phyloP scores from a whole-genome alignment of 2,329 filamentous ascomycete species.

The Metarhizium sp. region DNA sequence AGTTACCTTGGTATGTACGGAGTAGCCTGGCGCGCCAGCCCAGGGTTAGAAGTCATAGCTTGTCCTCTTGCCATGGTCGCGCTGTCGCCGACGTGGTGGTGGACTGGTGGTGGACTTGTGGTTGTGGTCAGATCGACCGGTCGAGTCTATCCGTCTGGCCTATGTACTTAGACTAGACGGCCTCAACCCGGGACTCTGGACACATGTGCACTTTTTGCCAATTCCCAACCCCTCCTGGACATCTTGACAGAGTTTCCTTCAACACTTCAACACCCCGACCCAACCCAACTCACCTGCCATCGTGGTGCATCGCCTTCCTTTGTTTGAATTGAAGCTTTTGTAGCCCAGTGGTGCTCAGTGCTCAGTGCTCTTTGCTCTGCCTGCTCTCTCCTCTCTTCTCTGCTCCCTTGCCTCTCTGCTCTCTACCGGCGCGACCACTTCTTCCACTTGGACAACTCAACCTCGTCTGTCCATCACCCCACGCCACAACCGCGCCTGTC shows the following conservation, averaged over 20 bases:
- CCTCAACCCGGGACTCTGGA: not conserved
- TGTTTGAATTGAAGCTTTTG: not conserved
- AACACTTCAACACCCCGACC: not conserved
- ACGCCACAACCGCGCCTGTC: not conserved
- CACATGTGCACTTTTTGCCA: not conserved
- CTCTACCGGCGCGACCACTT: not conserved
- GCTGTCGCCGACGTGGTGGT: too few species aligned
- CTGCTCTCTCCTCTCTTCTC: not conserved
- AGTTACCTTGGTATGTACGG: too few species aligned
- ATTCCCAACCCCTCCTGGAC: not conserved
- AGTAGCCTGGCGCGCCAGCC: not conserved
- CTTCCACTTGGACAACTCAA: not conserved
- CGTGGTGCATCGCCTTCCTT: not conserved
- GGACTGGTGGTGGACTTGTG: too few species aligned
- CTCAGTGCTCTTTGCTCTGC: not conserved
- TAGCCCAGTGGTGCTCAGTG: not conserved
- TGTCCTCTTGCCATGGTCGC: not conserved
- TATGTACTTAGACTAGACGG: not conserved
- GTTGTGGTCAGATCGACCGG: too few species aligned
- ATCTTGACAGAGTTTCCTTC: not conserved
- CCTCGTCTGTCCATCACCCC: not conserved
- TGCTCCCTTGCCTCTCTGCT: not conserved
- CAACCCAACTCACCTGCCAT: too few species aligned
- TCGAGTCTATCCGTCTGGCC: too few species aligned
- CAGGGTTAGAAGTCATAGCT: constrained; percentile 1